Conservation (phyloP, 1,139 yeast species). For the Wickerhamomyces sp. region DNA sequence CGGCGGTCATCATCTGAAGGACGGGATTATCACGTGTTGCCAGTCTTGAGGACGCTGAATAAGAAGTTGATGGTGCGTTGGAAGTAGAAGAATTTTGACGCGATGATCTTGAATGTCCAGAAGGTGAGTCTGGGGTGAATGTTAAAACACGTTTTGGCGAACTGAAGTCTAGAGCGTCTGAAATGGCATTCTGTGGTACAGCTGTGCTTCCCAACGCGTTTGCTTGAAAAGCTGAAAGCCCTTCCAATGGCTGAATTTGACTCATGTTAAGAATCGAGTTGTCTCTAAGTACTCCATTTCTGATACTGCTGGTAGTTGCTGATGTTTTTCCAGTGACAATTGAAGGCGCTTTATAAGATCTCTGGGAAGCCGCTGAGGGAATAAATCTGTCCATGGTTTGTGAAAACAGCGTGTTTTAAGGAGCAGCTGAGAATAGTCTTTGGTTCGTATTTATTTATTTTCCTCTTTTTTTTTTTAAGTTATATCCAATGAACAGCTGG, state of each 20-base stretch:
- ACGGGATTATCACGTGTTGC: slow-evolving; percentile 6
- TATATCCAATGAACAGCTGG: no score
- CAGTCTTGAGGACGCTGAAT: slow-evolving; percentile 17
- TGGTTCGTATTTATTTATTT: no score
- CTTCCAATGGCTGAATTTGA: slow-evolving; percentile 12
- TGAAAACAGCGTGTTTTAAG: no score
- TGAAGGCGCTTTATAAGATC: slow-evolving; percentile 17
- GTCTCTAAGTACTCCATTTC: slow-evolving; percentile 15
- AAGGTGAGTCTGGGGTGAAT: slow-evolving; percentile 25
- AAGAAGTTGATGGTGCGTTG: slow-evolving; percentile 12
- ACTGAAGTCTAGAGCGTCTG: slow-evolving; percentile 46
- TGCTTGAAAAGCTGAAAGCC: slow-evolving; percentile 9
- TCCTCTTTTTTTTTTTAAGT: no score
- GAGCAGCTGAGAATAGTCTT: no score
- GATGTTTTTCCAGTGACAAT: slow-evolving; percentile 16
- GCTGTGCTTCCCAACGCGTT: not conserved
- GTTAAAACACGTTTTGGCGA: slow-evolving; percentile 31
- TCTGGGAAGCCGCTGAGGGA: slow-evolving; percentile 27
- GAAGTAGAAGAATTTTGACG: not conserved
- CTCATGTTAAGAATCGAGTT: slow-evolving; percentile 16
- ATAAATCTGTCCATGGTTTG: slow-evolving; percentile 28
- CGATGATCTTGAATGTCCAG: not conserved
- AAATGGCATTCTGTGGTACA: slow-evolving; percentile 33
- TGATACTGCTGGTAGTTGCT: slow-evolving; percentile 12
- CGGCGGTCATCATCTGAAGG: slow-evolving; percentile 4